These are phyloP conservation scores for Casuarina equisetifolia DNA, from an alignment of 306 rosid species.

Conservation along the genomic window DNA sequence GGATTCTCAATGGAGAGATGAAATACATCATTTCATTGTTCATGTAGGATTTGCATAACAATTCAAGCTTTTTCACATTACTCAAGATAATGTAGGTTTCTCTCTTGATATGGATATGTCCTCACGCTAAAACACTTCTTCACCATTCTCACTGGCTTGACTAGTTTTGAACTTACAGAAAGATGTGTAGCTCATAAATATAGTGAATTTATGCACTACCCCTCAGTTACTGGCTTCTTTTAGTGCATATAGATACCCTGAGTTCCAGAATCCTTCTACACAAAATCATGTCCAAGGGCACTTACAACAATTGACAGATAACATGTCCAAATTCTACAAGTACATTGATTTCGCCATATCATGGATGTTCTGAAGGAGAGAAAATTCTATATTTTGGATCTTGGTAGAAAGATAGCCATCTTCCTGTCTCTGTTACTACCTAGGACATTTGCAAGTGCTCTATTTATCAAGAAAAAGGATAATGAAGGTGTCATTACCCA, in stretches of 20 bases:
- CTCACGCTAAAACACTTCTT: neutral
- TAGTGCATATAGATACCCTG: neutral
- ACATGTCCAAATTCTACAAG: neutral
- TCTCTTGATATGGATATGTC: neutral
- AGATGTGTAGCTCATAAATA: neutral
- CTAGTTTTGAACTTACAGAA: neutral
- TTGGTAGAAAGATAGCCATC: neutral
- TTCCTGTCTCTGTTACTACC: neutral
- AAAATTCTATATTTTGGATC: neutral
- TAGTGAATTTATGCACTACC: neutral
- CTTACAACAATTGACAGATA: neutral
- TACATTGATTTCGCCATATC: neutral
- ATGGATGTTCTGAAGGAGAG: constrained; percentile 1
- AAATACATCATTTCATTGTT: neutral
- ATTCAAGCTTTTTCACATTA: neutral
- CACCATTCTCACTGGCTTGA: neutral
- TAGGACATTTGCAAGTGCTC: neutral
- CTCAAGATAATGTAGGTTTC: neutral
- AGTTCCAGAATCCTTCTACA: neutral
- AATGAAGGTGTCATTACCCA: constrained; percentile 4
- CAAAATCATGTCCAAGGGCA: neutral
- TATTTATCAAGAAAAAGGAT: neutral
- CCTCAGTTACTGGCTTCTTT: neutral
- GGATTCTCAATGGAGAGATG: neutral
- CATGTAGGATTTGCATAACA: neutral